Evolutionary conservation across 306 rosid genomes (phyloP).

Genomic region (Glycine soja): DNA sequence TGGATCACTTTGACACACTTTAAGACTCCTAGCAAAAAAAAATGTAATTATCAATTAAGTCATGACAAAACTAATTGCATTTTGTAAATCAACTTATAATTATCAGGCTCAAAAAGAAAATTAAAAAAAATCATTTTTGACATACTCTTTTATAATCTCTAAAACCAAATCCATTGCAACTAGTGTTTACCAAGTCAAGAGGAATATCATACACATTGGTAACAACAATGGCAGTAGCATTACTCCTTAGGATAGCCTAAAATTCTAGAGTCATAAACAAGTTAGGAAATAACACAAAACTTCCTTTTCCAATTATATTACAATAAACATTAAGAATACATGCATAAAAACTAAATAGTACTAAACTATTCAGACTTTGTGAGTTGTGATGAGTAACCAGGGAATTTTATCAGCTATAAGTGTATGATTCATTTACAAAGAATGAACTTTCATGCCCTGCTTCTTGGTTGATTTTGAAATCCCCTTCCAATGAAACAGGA

Average conservation of each 20-base stretch:
- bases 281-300: conserved; percentile 26
- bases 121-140: conserved; percentile 58
- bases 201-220: conserved; percentile 64
- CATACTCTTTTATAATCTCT: conserved; percentile 80
- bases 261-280: conserved; percentile 40
- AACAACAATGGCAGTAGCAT: conserved; percentile 54
- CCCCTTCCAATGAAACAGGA: conserved; percentile 60
- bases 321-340: conserved; percentile 18
- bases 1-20: no score
- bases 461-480: conserved; percentile 50
- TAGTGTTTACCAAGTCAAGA: conserved; percentile 77
- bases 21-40: no score
- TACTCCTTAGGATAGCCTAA: conserved; percentile 72
- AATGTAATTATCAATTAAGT: no score
- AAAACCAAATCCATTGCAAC: conserved; percentile 73
- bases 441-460: background rate
- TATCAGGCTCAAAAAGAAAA: no score
- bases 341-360: background rate
- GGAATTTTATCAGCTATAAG: background rate
- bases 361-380: background rate
- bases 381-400: no score
- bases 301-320: background rate
- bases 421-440: conserved; percentile 6
- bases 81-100: no score
- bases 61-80: no score